These are phyloP conservation scores for Heimioporus punctisporus DNA, from an alignment of 1,284 basidiomycete species.

Conservation along the genomic window DNA sequence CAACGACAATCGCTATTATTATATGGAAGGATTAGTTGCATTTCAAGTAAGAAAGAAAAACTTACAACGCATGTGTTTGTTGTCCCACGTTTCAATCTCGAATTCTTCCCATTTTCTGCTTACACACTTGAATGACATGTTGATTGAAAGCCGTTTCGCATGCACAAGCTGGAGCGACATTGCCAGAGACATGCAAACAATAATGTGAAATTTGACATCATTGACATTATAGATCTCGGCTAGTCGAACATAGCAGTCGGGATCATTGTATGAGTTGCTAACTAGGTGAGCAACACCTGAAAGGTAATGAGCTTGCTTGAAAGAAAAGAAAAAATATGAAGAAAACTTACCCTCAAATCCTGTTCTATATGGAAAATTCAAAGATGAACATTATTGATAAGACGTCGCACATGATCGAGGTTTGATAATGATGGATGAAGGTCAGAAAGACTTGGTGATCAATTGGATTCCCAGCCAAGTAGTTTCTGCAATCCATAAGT, in stretches of 20 bases:
- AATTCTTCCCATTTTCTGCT: constrained; percentile 8
- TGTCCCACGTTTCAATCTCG: constrained; percentile 8
- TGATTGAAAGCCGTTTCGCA: constrained; percentile 1
- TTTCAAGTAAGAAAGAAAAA: neutral
- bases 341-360: too few relatives aligned
- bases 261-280: too few relatives aligned
- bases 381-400: too few relatives aligned
- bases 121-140: constrained; percentile 11
- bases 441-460: too few relatives aligned
- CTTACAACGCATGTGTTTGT: neutral
- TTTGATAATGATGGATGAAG: too few relatives aligned
- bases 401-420: too few relatives aligned
- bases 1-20: constrained; percentile 1
- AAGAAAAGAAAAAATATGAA: too few relatives aligned
- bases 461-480: too few relatives aligned
- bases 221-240: neutral
- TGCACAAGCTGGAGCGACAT: constrained; percentile 4
- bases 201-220: neutral
- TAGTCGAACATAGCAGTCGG: constrained; percentile 10
- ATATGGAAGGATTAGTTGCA: neutral
- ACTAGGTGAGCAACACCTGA: too few relatives aligned
- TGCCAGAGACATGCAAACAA: neutral
- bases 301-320: too few relatives aligned
- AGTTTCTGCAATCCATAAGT: too few relatives aligned
- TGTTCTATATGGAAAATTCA: too few relatives aligned